Conservation (phyloP, 768 basidiomycete genomes). For the Boletus rex-veris region DNA sequence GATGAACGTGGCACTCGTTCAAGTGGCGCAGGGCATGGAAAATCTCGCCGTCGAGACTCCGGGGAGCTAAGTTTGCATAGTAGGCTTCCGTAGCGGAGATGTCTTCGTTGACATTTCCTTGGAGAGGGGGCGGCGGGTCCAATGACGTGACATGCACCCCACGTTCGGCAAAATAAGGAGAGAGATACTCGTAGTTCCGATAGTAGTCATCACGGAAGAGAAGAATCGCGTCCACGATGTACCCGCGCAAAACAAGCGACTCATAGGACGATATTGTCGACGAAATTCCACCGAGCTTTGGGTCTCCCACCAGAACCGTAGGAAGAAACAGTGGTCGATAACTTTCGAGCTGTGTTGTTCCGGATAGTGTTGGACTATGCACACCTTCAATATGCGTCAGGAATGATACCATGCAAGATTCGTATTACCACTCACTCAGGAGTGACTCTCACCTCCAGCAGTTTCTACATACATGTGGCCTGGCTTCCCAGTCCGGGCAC, state of each 20-base stretch:
- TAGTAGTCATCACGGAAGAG: slow-evolving; percentile 87
- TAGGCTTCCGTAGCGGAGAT: slow-evolving; percentile 59
- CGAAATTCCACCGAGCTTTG: slow-evolving; percentile 90
- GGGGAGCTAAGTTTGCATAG: slow-evolving; percentile 52
- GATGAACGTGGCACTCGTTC: slow-evolving; percentile 56
- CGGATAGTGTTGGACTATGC: slow-evolving; percentile 83
- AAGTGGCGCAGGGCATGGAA: slow-evolving; percentile 53
- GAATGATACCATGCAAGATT: not conserved
- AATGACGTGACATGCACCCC: slow-evolving; percentile 55
- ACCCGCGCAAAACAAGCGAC: slow-evolving; percentile 85
- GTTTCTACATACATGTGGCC: slow-evolving; percentile 86
- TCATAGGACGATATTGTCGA: slow-evolving; percentile 92
- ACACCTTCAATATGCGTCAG: slow-evolving; percentile 54
- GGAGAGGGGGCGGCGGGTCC: slow-evolving; percentile 54
- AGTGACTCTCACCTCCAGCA: slow-evolving; percentile 77
- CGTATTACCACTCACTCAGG: slow-evolving; percentile 7
- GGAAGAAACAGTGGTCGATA: slow-evolving; percentile 88
- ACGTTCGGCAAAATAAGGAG: slow-evolving; percentile 72
- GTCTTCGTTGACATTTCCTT: slow-evolving; percentile 45
- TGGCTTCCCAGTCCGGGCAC: slow-evolving; percentile 36
- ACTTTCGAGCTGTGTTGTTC: slow-evolving; percentile 78
- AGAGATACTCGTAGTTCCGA: slow-evolving; percentile 80
- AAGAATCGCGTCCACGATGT: slow-evolving; percentile 78
- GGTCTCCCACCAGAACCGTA: slow-evolving; percentile 82
- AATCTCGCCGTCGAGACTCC: slow-evolving; percentile 36